Conservation (phyloP, 2,329 filamentous ascomycete species). For the Iodosphaeria phyllophila region DNA sequence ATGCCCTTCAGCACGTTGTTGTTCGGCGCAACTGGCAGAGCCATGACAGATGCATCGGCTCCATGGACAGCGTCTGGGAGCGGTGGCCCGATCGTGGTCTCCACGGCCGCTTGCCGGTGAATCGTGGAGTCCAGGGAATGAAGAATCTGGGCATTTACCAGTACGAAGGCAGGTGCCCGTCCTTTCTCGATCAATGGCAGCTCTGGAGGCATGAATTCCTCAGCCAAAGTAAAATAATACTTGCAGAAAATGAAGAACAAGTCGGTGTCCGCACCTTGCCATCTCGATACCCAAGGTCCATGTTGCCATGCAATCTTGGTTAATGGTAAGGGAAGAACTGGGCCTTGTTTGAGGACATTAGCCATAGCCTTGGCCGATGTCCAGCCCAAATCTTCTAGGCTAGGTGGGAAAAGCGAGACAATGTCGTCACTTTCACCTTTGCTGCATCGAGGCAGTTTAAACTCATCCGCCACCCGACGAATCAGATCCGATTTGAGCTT, state of each 20-base stretch:
- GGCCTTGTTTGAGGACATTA: conserved; percentile 43
- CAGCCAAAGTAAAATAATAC: conserved; percentile 62
- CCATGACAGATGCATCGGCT: conserved; percentile 46
- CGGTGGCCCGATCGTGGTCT: conserved; percentile 22
- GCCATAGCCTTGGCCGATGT: conserved; percentile 28
- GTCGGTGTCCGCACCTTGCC: conserved; percentile 76
- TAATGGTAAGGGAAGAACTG: conserved; percentile 46
- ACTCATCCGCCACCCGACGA: conserved; percentile 51
- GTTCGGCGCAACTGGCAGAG: conserved; percentile 40
- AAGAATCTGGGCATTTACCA: conserved; percentile 69
- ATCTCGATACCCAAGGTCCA: conserved; percentile 67
- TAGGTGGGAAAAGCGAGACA: conserved; percentile 48
- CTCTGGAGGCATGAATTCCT: conserved; percentile 47
- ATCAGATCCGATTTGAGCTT: conserved; percentile 48
- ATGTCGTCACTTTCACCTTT: conserved; percentile 44
- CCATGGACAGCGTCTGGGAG: conserved; percentile 26
- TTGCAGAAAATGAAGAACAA: conserved; percentile 86
- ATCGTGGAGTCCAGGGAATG: conserved; percentile 67
- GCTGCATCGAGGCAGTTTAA: conserved; percentile 39
- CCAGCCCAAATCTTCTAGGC: conserved; percentile 38
- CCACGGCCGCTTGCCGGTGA: conserved; percentile 47
- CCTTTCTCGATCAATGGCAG: conserved; percentile 35
- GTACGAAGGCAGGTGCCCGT: conserved; percentile 56
- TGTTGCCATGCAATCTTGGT: conserved; percentile 66
- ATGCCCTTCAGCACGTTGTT: conserved; percentile 59